Percentiles rank a stretch among this genome's conserved stretches.
These are phyloP conservation scores for Oryza officinalis DNA, from an alignment of 176 grass and related monocot genomes.

Conservation along the genomic window DNA sequence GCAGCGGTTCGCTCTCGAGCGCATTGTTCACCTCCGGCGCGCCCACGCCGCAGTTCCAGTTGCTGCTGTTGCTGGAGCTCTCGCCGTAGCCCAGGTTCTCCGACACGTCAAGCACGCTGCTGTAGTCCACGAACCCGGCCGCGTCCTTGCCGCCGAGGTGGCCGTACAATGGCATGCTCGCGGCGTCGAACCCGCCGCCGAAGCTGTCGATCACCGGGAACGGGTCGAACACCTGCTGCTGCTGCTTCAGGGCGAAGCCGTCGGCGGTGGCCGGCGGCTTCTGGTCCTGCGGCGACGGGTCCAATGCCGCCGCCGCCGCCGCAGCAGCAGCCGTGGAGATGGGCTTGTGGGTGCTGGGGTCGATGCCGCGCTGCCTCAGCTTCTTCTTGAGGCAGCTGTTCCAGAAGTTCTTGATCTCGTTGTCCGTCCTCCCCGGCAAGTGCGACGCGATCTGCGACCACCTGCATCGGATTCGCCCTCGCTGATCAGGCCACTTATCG, in stretches of 20 bases:
- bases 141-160: slow-evolving; percentile 31
- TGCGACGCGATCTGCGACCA: slow-evolving; percentile 92
- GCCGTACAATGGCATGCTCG: slow-evolving; percentile 28
- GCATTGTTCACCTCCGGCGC: slow-evolving; percentile 39
- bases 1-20: slow-evolving; percentile 53
- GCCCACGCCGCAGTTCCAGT: slow-evolving; percentile 57
- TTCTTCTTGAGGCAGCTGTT: slow-evolving; percentile 93
- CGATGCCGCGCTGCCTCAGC: slow-evolving; percentile 77
- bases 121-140: slow-evolving; percentile 59
- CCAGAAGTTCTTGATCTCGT: slow-evolving; percentile 97
- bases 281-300: neutral
- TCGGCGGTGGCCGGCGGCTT: neutral
- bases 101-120: slow-evolving; percentile 67
- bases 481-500: neutral
- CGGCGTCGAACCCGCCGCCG: slow-evolving; percentile 41
- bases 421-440: slow-evolving; percentile 83
- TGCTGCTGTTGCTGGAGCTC: slow-evolving; percentile 85
- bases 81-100: slow-evolving; percentile 79
- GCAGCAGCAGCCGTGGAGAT: neutral
- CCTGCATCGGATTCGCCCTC: slow-evolving; percentile 34
- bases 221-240: slow-evolving; percentile 60
- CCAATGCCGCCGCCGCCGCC: neutral
- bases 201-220: slow-evolving; percentile 63
- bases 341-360: slow-evolving; percentile 75
- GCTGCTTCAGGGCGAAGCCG: slow-evolving; percentile 20